These are phyloP conservation scores for Panaeolus papilionaceus DNA, from an alignment of 768 basidiomycete species.

Conservation along the genomic window DNA sequence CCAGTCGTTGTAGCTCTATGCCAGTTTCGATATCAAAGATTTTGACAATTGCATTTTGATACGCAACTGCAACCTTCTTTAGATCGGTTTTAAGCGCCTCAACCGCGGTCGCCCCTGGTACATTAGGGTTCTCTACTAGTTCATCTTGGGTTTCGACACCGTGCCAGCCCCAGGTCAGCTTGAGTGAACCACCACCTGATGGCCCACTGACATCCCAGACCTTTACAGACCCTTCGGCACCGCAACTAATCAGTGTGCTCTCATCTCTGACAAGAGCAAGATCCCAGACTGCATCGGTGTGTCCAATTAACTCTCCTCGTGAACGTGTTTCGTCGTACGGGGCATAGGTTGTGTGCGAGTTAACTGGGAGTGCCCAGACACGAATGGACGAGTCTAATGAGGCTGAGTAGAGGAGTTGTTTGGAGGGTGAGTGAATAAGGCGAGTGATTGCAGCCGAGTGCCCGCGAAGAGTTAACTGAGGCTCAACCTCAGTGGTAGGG, in stretches of 20 bases:
- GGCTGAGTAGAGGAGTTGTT: conserved; percentile 85
- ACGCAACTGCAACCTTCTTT: conserved; percentile 90
- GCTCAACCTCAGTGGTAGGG: conserved; percentile 87
- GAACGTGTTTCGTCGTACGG: conserved; percentile 84
- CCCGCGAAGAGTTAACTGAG: conserved; percentile 90
- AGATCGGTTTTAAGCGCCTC: conserved; percentile 84
- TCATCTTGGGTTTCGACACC: conserved; percentile 63
- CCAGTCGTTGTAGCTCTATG: conserved; percentile 69
- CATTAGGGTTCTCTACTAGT: conserved; percentile 54
- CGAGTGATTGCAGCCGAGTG: conserved; percentile 93
- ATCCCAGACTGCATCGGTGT: conserved; percentile 98
- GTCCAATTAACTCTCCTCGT: conserved; percentile 84
- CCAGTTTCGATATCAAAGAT: conserved; percentile 92
- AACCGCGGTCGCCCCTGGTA: conserved; percentile 81
- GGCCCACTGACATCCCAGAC: conserved; percentile 88
- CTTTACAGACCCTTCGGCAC: conserved; percentile 91
- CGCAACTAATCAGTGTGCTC: conserved; percentile 85
- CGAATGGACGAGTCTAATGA: conserved; percentile 94
- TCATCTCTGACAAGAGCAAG: conserved; percentile 85
- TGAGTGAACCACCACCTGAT: conserved; percentile 67
- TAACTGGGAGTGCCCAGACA: conserved; percentile 83
- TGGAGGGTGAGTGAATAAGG: conserved; percentile 78
- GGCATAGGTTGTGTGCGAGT: conserved; percentile 87
- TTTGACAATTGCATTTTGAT: conserved; percentile 87
- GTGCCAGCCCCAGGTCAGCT: conserved; percentile 80